Evolutionary conservation across 1,284 basidiomycete species (phyloP).

Genomic region (Wolfiporia cocos): DNA sequence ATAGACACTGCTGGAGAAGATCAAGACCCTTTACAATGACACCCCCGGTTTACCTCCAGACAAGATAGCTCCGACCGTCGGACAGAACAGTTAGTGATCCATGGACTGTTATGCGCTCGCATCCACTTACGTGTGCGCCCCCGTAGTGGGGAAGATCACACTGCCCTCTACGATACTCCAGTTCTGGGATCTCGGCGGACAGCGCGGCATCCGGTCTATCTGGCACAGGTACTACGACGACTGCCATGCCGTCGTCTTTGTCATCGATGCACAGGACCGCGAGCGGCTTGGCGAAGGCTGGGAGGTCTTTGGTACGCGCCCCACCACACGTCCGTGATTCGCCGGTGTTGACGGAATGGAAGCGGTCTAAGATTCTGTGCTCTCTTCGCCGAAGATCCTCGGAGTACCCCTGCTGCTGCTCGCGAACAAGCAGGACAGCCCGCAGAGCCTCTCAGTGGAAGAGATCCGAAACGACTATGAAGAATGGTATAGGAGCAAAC

Average conservation of each 20-base stretch:
- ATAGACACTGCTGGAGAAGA: slow-evolving; percentile 86
- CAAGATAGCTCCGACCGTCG: slow-evolving; percentile 91
- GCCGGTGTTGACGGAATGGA: slow-evolving; percentile 17
- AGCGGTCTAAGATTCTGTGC: slow-evolving; percentile 63
- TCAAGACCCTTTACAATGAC: slow-evolving; percentile 87
- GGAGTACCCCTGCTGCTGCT: slow-evolving; percentile 83
- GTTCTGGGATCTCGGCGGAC: slow-evolving; percentile 93
- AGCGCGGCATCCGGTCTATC: slow-evolving; percentile 85
- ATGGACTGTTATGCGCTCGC: slow-evolving; percentile 16
- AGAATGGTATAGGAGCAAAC: slow-evolving; percentile 75
- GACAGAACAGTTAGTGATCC: slow-evolving; percentile 98
- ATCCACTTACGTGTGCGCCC: not conserved
- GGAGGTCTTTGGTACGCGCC: slow-evolving; percentile 84
- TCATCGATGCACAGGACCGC: slow-evolving; percentile 85
- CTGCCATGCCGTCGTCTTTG: slow-evolving; percentile 90
- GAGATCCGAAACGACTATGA: slow-evolving; percentile 90
- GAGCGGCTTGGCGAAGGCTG: slow-evolving; percentile 85
- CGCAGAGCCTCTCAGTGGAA: slow-evolving; percentile 73
- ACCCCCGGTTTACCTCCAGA: slow-evolving; percentile 79
- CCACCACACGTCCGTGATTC: not conserved
- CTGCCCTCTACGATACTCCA: slow-evolving; percentile 88
- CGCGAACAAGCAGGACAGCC: slow-evolving; percentile 90
- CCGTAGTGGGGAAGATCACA: slow-evolving; percentile 81
- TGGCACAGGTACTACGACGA: slow-evolving; percentile 94
- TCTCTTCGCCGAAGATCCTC: slow-evolving; percentile 81